Base-by-base conservation (phyloP, 805 yeast genomes). In the Metschnikowia bowlesiae region DNA sequence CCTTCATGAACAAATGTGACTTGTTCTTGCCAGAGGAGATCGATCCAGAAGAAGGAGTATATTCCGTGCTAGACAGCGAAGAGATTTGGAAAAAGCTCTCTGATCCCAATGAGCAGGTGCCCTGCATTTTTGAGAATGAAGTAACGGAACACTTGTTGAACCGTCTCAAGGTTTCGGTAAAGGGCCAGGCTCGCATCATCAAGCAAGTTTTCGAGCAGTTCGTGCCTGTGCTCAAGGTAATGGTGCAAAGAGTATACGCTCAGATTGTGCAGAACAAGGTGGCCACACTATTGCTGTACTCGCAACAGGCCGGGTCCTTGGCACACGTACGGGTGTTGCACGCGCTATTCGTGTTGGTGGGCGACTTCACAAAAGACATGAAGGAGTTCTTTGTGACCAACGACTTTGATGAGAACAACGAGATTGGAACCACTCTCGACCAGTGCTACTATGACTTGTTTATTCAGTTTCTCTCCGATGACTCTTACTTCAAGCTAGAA, bases 301-400 rank as follows among this genome's bases (percentile, higher is more conserved):
- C 96, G 0, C 76, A 80, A 44, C 76, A 86, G 1, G 70, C 80
- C 6, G 81, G 88, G 26, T 74, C 82, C 2, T 68, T 90, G 46
- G 85, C 96, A 0, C 89, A 85, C 62, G 82, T 90, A 2, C 77
- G 98, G 60, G 76, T 85, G 1, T 67, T 92, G 33, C 87, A 89
- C 66, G 73, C 83, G 2, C 70, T 86, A n/a, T 85, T 82, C 61
- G 74, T 77, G 0, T 68, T 79, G 35, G 72, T 86, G 8, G 79
- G 81, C 11, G 79, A 76, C 44, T 79, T 86, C 57, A 82, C 87
- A 1, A 80, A 79, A 49, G 83, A 81, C 50, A 70, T 91, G 56
- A 84, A 85, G 58, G 82, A 79, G 8, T 83, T 81, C 54, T 75
- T 88, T 49, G 58, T 64, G 7, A 67, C 74, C 26, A 73, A 75